A percentile compares a stretch with the other conserved stretches of the same genome.
Conservation (phyloP, 768 basidiomycete genomes). For the Mrakia frigida region DNA sequence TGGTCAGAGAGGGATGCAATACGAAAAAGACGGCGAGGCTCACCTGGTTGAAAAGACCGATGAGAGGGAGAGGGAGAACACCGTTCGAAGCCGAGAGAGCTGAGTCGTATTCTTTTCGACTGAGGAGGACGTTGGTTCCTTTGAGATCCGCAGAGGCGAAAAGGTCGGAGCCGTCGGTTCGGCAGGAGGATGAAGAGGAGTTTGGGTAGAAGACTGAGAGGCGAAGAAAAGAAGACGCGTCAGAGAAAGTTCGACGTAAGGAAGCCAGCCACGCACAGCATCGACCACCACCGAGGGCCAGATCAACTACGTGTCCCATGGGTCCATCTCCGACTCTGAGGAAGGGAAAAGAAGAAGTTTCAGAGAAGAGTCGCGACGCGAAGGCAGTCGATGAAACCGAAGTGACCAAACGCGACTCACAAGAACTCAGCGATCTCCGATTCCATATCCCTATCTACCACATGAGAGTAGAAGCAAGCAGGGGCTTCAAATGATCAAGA, state of each 20-base stretch:
- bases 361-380: background rate
- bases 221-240: background rate
- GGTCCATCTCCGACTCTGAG: constrained; percentile 34
- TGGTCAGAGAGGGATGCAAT: no score
- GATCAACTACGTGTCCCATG: constrained; percentile 35
- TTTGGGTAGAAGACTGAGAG: constrained; percentile 16
- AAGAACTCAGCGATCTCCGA: constrained; percentile 35
- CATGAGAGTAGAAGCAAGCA: constrained; percentile 39
- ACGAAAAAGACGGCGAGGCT: constrained; percentile 14
- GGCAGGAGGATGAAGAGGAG: constrained; percentile 31
- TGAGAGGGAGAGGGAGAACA: constrained; percentile 28
- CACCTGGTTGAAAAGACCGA: constrained; percentile 36
- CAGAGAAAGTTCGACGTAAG: background rate
- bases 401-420: background rate
- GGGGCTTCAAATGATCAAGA: constrained; percentile 29
- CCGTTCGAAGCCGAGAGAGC: constrained; percentile 27
- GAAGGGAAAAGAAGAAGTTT: background rate
- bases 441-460: constrained; percentile 36
- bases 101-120: constrained; percentile 31
- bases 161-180: constrained; percentile 36
- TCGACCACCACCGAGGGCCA: constrained; percentile 38
- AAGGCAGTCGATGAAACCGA: no score
- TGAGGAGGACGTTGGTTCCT: constrained; percentile 30
- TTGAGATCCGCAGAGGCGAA: constrained; percentile 23
- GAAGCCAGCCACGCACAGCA: constrained; percentile 8